A percentile compares a stretch with the other conserved stretches of the same genome.
These are phyloP conservation scores for Poa pratensis DNA, from an alignment of 176 grass and related monocot species.

Conservation along the genomic window DNA sequence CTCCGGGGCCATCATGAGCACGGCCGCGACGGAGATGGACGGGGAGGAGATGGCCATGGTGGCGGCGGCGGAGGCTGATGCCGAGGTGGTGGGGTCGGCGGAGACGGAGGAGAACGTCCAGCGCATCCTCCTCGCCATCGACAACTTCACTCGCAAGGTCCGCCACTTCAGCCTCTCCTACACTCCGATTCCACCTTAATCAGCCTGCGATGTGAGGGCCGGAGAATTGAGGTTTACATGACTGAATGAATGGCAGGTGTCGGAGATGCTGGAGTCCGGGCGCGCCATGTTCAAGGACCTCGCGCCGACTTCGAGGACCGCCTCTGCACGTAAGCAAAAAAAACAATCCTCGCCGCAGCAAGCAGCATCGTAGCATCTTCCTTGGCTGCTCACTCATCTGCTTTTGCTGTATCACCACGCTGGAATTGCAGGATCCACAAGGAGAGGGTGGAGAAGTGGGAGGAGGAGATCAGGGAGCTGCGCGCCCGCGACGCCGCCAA, in stretches of 20 bases:
- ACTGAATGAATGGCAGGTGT: too few relatives aligned
- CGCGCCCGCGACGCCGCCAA: constrained; percentile 65
- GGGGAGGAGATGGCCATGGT: constrained; percentile 3
- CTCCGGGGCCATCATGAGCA: background rate
- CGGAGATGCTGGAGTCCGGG: too few relatives aligned
- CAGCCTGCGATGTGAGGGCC: too few relatives aligned
- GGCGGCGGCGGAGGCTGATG: constrained; percentile 7
- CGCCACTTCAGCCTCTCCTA: background rate
- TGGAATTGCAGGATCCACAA: constrained; percentile 39
- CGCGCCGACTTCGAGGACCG: too few relatives aligned
- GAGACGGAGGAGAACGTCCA: constrained; percentile 77
- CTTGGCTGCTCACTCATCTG: too few relatives aligned
- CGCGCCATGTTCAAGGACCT: too few relatives aligned
- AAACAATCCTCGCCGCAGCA: too few relatives aligned
- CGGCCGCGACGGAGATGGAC: background rate
- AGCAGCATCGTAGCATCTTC: too few relatives aligned
- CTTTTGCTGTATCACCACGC: too few relatives aligned
- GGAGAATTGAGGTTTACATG: too few relatives aligned
- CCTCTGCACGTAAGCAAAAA: too few relatives aligned
- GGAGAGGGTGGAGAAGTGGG: constrained; percentile 75
- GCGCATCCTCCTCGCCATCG: constrained; percentile 70
- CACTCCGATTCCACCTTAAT: too few relatives aligned
- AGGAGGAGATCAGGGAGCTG: constrained; percentile 76
- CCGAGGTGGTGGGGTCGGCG: constrained; percentile 42
- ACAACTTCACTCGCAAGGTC: constrained; percentile 86